Evolutionary conservation across 2,329 filamentous ascomycete genomes (phyloP).

Genomic region (Corynespora cassiicola): DNA sequence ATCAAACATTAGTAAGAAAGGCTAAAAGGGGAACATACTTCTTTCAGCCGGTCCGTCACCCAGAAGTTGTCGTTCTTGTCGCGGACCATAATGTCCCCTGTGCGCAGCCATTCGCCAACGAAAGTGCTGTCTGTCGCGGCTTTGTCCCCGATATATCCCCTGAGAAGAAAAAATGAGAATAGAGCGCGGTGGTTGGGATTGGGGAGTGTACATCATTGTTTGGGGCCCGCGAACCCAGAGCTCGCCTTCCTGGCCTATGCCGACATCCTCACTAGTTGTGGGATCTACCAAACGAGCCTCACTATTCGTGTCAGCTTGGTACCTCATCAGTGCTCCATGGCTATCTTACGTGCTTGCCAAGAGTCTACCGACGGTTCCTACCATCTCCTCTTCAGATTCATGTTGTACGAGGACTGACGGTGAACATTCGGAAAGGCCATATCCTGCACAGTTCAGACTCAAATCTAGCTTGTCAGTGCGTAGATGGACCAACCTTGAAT

Average conservation of each 20-base stretch:
- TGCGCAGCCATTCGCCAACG: constrained; percentile 37
- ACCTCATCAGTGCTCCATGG: no score
- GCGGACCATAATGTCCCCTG: constrained; percentile 34
- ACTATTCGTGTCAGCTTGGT: no score
- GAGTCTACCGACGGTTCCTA: constrained; percentile 13
- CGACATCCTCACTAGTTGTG: constrained; percentile 29
- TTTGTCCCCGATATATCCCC: no score
- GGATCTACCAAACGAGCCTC: no score
- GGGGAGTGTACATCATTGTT: no score
- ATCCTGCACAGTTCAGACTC: constrained; percentile 1
- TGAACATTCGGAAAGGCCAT: constrained; percentile 13
- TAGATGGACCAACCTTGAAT: constrained; percentile 12
- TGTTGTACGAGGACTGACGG: constrained; percentile 13
- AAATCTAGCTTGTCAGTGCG: neutral
- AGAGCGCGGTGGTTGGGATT: no score
- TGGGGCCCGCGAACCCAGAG: constrained; percentile 34
- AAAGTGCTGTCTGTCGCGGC: no score
- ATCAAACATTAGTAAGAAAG: no score
- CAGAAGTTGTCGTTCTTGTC: constrained; percentile 31
- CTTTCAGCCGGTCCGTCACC: constrained; percentile 47
- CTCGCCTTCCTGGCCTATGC: constrained; percentile 31
- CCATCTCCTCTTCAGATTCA: constrained; percentile 12
- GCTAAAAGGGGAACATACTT: no score
- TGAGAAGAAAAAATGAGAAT: no score
- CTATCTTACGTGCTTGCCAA: constrained; percentile 11